A percentile compares a stretch with the other conserved stretches of the same genome.
Evolutionary conservation across 768 basidiomycete genomes (phyloP).

Genomic region (Mycena capillaripes): DNA sequence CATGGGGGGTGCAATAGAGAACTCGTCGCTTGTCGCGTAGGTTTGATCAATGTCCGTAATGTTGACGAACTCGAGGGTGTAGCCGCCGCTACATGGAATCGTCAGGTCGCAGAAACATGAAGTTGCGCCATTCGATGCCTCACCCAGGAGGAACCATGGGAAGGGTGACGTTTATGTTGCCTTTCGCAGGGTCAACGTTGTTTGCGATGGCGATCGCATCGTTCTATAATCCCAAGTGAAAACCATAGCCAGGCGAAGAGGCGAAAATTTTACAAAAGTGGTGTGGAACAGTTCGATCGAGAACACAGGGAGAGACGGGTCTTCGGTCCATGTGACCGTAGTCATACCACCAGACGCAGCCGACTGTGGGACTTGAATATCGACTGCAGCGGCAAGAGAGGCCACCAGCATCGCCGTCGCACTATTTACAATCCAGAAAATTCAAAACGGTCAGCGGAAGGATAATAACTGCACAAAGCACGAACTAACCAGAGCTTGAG

Average conservation of each 20-base stretch:
- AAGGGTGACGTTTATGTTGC: conserved; percentile 1
- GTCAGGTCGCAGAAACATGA: not conserved
- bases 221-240: conserved; percentile 1
- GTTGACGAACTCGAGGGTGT: conserved; percentile 34
- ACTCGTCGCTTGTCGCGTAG: conserved; percentile 17
- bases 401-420: not conserved
- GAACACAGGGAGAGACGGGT: not conserved
- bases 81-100: conserved; percentile 15
- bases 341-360: not conserved
- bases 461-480: no score
- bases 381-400: not conserved
- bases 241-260: not conserved
- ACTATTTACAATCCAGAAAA: not conserved
- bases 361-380: not conserved
- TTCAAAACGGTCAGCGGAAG: not conserved
- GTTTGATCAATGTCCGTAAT: conserved; percentile 28
- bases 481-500: conserved; percentile 13
- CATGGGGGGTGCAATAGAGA: conserved; percentile 24
- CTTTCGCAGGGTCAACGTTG: conserved; percentile 21
- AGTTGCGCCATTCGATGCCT: not conserved
- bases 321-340: conserved; percentile 11
- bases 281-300: conserved; percentile 21
- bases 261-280: not conserved
- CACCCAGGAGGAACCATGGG: conserved; percentile 14
- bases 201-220: conserved; percentile 28